A percentile compares a stretch with the other conserved stretches of the same genome.
phyloP scores from a whole-genome alignment of 306 rosid species.

The Dryas drummondii region DNA sequence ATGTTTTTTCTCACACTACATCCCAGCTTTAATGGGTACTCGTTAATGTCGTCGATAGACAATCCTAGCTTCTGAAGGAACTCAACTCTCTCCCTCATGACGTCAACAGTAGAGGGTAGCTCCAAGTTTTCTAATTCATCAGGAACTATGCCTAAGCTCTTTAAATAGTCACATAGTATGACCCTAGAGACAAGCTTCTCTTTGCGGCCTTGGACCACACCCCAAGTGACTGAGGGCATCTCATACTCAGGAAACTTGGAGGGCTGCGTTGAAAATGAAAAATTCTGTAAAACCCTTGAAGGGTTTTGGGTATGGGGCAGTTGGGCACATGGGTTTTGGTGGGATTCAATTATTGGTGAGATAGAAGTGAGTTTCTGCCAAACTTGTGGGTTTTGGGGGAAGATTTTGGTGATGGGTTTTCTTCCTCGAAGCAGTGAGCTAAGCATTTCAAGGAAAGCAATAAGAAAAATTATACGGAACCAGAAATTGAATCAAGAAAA shows the following conservation, averaged over 20 bases:
- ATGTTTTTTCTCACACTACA: conserved; percentile 85
- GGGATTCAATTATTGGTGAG: conserved; percentile 25
- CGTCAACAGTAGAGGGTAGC: conserved; percentile 81
- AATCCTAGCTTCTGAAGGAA: conserved; percentile 76
- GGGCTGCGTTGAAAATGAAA: conserved; percentile 50
- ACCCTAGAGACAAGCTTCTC: conserved; percentile 90
- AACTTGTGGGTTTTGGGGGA: conserved; percentile 20
- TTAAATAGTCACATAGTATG: conserved; percentile 73
- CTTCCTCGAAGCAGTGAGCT: conserved; percentile 43
- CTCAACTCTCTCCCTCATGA: conserved; percentile 86
- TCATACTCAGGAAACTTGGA: conserved; percentile 82
- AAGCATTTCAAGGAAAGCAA: conserved; percentile 7
- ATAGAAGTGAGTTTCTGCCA: conserved; percentile 18
- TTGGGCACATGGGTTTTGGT: conserved; percentile 20
- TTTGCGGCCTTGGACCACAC: conserved; percentile 86
- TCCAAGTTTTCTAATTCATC: conserved; percentile 78
- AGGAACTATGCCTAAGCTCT: conserved; percentile 75
- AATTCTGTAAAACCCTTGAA: conserved; percentile 44
- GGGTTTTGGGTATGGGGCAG: conserved; percentile 39
- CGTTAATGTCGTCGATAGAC: conserved; percentile 68
- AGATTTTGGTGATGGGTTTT: conserved; percentile 35
- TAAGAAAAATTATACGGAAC: not conserved
- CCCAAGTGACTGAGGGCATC: conserved; percentile 97
- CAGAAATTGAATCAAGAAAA: not conserved
- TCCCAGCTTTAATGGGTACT: conserved; percentile 76